Conservation (phyloP, 1,284 basidiomycete species). For the Naganishia albida region DNA sequence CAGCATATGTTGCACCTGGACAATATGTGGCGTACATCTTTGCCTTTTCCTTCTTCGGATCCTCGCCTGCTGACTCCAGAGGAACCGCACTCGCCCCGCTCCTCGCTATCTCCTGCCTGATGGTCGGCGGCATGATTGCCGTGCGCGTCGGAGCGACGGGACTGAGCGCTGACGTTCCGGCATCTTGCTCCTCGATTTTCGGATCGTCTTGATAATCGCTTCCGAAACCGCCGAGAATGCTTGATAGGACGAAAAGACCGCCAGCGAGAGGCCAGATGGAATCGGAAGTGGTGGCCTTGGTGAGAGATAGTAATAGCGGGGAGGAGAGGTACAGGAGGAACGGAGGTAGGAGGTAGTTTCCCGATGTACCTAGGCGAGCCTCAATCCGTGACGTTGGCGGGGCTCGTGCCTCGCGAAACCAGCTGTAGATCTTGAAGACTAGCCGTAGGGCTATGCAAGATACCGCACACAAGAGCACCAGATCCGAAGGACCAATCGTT, state of each 20-base stretch:
- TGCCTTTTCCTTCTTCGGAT: constrained; percentile 25
- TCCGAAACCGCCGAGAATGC: constrained; percentile 39
- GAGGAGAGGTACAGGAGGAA: constrained; percentile 84
- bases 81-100: constrained; percentile 3
- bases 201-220: constrained; percentile 29
- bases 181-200: constrained; percentile 5
- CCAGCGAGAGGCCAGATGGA: constrained; percentile 92
- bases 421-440: constrained; percentile 28
- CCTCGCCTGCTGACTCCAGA: constrained; percentile 3
- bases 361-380: constrained; percentile 58
- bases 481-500: constrained; percentile 56
- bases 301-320: constrained; percentile 87
- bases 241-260: constrained; percentile 58
- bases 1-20: background rate
- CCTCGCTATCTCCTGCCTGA: background rate
- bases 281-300: constrained; percentile 91
- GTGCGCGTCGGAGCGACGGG: constrained; percentile 13
- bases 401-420: constrained; percentile 7
- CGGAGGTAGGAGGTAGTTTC: constrained; percentile 75
- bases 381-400: background rate
- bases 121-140: background rate
- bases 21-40: constrained; percentile 15
- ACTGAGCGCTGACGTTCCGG: constrained; percentile 7
- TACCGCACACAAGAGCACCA: constrained; percentile 24
- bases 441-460: constrained; percentile 18